phyloP scores from a whole-genome alignment of 2,329 filamentous ascomycete species.

The Venturia pyrina region DNA sequence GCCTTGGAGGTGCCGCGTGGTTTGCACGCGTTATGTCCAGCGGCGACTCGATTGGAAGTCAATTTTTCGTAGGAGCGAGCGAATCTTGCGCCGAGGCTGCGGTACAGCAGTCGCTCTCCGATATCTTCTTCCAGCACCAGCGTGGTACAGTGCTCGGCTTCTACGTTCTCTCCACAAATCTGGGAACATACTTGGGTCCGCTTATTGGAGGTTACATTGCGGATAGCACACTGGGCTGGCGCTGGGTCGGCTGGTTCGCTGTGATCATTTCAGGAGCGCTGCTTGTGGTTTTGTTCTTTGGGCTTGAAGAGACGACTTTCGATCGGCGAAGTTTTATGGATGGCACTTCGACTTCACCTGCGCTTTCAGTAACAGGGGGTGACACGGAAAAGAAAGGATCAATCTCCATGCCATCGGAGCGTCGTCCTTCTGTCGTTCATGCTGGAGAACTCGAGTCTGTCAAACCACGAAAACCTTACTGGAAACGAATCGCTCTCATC shows the following conservation, averaged over 20 bases:
- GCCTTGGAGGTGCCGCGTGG: slow-evolving; percentile 44
- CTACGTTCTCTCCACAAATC: slow-evolving; percentile 45
- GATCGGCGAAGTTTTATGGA: slow-evolving; percentile 32
- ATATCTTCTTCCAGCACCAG: slow-evolving; percentile 49
- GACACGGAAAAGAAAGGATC: slow-evolving; percentile 7
- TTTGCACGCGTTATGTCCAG: slow-evolving; percentile 36
- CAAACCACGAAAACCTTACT: slow-evolving; percentile 38
- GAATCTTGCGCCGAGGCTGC: slow-evolving; percentile 47
- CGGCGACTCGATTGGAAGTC: slow-evolving; percentile 43
- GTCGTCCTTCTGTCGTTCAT: not conserved
- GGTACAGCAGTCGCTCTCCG: slow-evolving; percentile 47
- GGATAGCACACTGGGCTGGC: slow-evolving; percentile 38
- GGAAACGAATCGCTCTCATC: slow-evolving; percentile 45
- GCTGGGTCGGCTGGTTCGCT: slow-evolving; percentile 45
- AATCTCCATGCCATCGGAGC: not conserved
- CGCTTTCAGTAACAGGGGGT: not conserved
- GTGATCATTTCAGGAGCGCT: slow-evolving; percentile 40
- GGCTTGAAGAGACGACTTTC: slow-evolving; percentile 44
- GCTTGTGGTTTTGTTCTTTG: slow-evolving; percentile 40
- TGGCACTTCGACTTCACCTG: not conserved
- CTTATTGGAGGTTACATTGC: slow-evolving; percentile 43
- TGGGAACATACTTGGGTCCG: slow-evolving; percentile 47
- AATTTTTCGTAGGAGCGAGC: slow-evolving; percentile 48
- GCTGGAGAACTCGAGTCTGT: slow-evolving; percentile 17
- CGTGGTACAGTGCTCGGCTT: slow-evolving; percentile 44